A percentile compares a stretch with the other conserved stretches of the same genome.
These are phyloP conservation scores for Chlamydomonas schloesseri DNA, from an alignment of 139 green algal genomes.

Conservation along the genomic window DNA sequence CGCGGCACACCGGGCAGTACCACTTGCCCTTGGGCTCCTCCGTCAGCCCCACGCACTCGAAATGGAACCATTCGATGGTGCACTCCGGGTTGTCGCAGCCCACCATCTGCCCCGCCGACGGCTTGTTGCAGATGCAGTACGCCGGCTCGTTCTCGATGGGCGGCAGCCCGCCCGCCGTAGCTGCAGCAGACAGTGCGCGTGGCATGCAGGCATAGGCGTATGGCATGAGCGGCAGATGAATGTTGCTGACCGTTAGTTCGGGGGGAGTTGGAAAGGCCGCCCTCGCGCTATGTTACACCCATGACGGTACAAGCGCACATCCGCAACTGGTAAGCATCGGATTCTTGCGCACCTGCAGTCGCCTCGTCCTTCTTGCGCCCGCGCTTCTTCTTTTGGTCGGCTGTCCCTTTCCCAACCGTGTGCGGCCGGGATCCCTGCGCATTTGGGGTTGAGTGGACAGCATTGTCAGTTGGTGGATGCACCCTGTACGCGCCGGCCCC, in stretches of 20 bases:
- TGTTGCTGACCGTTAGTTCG: too few relatives aligned
- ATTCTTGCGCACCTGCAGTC: too few relatives aligned
- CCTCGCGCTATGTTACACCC: too few relatives aligned
- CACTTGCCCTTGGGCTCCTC: conserved; percentile 59
- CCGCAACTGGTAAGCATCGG: too few relatives aligned
- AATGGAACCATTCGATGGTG: conserved; percentile 94
- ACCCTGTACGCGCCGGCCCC: too few relatives aligned
- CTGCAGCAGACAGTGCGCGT: not conserved
- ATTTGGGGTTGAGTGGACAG: too few relatives aligned
- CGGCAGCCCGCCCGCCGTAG: not conserved
- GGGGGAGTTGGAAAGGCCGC: too few relatives aligned
- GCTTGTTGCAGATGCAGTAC: conserved; percentile 88
- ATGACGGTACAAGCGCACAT: too few relatives aligned
- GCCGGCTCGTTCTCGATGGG: conserved; percentile 71
- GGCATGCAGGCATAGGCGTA: not conserved
- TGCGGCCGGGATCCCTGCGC: not conserved
- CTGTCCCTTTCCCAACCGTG: not conserved
- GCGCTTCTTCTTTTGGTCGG: conserved; percentile 21
- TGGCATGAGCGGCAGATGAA: not conserved
- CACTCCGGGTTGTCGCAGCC: conserved; percentile 92
- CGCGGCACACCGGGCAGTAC: conserved; percentile 53
- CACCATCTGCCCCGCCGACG: conserved; percentile 54
- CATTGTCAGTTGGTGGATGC: too few relatives aligned
- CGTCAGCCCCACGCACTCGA: conserved; percentile 86
- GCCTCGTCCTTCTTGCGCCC: conserved; percentile 33